phyloP scores from a whole-genome alignment of 371 early-diverging fungal genomes.

The Batrachochytrium dendrobatidis region DNA sequence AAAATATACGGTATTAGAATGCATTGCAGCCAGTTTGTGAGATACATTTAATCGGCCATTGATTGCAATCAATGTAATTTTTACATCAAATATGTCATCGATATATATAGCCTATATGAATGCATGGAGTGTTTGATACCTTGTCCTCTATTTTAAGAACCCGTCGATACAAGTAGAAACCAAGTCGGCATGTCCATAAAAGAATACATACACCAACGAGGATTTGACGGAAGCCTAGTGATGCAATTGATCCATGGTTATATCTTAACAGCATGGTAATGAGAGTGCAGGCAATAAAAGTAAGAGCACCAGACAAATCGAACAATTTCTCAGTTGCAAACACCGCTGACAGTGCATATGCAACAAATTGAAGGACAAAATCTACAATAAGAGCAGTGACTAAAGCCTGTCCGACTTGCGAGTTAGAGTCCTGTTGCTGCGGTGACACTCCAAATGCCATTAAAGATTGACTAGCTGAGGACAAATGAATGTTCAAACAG shows the following conservation, averaged over 20 bases:
- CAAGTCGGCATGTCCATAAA: constrained; percentile 33
- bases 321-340: constrained; percentile 33
- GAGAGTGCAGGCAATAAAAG: constrained; percentile 30
- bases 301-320: constrained; percentile 35
- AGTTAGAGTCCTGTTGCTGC: too few species aligned
- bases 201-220: constrained; percentile 22
- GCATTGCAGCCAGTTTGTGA: not conserved
- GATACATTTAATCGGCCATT: too few species aligned
- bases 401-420: constrained; percentile 21
- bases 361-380: constrained; percentile 31
- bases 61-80: too few species aligned
- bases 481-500: too few species aligned
- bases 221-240: constrained; percentile 26
- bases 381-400: constrained; percentile 25
- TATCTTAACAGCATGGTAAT: constrained; percentile 22
- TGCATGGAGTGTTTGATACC: too few species aligned
- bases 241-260: not conserved
- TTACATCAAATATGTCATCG: too few species aligned
- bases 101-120: not conserved
- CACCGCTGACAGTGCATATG: constrained; percentile 26
- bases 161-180: constrained; percentile 28
- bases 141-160: constrained; percentile 4
- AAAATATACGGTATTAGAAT: not conserved
- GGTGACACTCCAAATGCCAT: too few species aligned
- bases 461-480: too few species aligned